Percentiles rank a stretch among this genome's conserved stretches.
phyloP scores from a whole-genome alignment of 305 asterid species.

The Rubia peregrina region DNA sequence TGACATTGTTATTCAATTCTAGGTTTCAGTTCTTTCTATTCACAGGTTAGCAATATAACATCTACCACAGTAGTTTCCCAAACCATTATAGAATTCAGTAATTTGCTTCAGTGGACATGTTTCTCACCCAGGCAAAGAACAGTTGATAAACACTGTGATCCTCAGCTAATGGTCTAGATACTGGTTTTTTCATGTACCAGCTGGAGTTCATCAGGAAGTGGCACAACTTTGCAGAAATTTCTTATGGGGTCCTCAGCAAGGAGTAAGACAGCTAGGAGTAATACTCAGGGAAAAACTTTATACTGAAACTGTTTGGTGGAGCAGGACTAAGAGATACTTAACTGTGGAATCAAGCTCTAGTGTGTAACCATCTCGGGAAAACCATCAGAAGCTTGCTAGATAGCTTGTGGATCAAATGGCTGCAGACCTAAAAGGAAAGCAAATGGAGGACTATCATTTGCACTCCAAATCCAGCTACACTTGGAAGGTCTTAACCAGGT shows the following conservation, averaged over 20 bases:
- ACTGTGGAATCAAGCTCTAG: background rate
- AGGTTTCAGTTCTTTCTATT: background rate
- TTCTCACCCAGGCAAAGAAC: background rate
- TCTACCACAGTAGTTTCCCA: background rate
- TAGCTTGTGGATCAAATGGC: background rate
- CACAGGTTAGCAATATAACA: background rate
- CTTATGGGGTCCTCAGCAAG: background rate
- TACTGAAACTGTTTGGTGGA: background rate
- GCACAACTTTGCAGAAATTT: background rate
- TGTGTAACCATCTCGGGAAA: background rate
- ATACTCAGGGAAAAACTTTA: background rate
- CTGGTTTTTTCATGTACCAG: background rate
- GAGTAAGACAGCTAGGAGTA: background rate
- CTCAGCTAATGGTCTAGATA: background rate
- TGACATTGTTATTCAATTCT: background rate
- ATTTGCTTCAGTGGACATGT: background rate
- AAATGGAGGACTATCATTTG: background rate
- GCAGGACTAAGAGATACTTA: background rate
- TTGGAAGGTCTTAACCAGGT: background rate
- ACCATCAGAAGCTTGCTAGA: background rate
- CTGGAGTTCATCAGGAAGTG: background rate
- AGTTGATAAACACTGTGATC: background rate
- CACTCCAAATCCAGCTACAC: background rate
- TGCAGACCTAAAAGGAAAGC: background rate
- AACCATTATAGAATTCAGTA: background rate